phyloP scores from a whole-genome alignment of 306 rosid species.

The Benincasa hispida region DNA sequence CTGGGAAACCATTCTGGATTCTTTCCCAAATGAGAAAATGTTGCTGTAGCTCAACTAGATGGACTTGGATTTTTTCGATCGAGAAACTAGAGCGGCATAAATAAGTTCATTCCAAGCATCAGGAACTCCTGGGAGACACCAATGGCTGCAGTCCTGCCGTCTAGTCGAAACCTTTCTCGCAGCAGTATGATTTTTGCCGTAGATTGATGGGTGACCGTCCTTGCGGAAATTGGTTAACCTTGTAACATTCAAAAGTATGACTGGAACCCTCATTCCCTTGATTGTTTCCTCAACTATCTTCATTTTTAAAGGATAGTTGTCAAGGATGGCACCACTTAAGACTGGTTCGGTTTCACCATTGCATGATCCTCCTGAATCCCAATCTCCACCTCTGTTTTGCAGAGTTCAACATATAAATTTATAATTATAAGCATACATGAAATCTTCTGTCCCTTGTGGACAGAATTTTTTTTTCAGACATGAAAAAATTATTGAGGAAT shows the following conservation, averaged over 20 bases:
- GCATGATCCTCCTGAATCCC: slow-evolving; percentile 99
- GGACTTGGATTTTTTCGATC: slow-evolving; percentile 18
- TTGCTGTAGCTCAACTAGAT: not conserved
- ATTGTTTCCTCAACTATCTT: slow-evolving; percentile 73
- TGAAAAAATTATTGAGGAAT: not conserved
- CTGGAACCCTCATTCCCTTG: slow-evolving; percentile 58
- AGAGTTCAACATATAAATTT: slow-evolving; percentile 1
- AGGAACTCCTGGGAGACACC: slow-evolving; percentile 97
- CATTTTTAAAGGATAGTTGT: slow-evolving; percentile 82
- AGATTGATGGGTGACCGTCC: slow-evolving; percentile 87
- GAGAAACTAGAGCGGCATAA: slow-evolving; percentile 50
- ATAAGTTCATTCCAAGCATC: slow-evolving; percentile 90
- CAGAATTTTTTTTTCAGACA: not conserved
- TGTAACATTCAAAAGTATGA: slow-evolving; percentile 68
- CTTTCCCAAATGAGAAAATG: not conserved
- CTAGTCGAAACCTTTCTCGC: slow-evolving; percentile 43
- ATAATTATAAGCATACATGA: not conserved
- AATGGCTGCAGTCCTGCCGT: slow-evolving; percentile 86
- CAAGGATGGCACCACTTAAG: slow-evolving; percentile 49
- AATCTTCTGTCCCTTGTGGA: not conserved
- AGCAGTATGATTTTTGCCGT: slow-evolving; percentile 23
- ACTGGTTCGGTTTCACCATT: slow-evolving; percentile 75
- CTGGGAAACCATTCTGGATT: not conserved
- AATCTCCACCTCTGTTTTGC: slow-evolving; percentile 78
- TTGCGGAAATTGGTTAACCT: slow-evolving; percentile 83